phyloP scores from a whole-genome alignment of 495 filamentous ascomycete species.

The Ramalina intermedia region DNA sequence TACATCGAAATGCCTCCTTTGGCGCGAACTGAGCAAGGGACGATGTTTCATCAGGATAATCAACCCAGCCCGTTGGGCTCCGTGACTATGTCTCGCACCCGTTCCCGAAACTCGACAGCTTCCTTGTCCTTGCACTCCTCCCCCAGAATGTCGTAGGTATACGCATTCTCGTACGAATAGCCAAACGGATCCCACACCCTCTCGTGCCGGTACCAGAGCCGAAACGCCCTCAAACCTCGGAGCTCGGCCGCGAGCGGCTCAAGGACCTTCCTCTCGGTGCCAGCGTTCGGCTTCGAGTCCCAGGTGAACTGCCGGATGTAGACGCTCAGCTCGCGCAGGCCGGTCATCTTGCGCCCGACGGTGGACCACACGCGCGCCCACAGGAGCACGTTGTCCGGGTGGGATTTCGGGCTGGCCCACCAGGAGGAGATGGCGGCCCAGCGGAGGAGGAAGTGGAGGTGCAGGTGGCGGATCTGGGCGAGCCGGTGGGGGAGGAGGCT shows the following conservation, averaged over 20 bases:
- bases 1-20: too few species aligned
- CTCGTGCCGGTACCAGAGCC: background rate
- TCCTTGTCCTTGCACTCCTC: background rate
- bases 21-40: too few species aligned
- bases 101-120: background rate
- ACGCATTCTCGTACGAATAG: background rate
- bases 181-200: background rate
- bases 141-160: background rate
- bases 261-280: background rate
- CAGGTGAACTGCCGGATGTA: background rate
- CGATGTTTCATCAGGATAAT: too few species aligned
- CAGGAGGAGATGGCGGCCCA: background rate
- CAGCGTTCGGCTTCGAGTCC: background rate
- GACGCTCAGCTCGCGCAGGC: background rate
- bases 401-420: background rate
- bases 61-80: too few species aligned
- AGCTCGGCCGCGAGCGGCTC: background rate
- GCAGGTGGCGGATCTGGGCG: background rate
- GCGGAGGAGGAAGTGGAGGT: slow-evolving; percentile 1
- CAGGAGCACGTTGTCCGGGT: background rate
- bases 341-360: background rate
- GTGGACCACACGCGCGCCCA: background rate
- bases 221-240: background rate
- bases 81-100: background rate
- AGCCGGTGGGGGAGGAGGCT: background rate